Evolutionary conservation across 768 basidiomycete species (phyloP).

Genomic region (Lanmaoa rubissima): DNA sequence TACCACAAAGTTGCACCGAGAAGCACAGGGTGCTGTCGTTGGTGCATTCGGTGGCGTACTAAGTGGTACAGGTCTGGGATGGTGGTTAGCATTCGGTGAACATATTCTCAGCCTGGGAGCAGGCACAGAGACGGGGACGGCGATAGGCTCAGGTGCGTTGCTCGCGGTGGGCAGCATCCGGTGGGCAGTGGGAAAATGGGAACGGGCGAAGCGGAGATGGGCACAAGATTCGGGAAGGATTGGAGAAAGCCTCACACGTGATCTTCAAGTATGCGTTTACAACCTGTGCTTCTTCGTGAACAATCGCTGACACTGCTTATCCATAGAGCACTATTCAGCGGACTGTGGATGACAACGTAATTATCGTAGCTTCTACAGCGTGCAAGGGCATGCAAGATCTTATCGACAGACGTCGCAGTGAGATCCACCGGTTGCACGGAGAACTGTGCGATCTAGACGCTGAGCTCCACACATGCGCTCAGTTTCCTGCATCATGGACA

Average conservation of each 20-base stretch:
- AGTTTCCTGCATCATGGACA: constrained; percentile 9
- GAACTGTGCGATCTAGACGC: constrained; percentile 42
- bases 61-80: constrained; percentile 52
- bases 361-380: constrained; percentile 49
- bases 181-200: constrained; percentile 68
- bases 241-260: constrained; percentile 59
- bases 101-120: constrained; percentile 34
- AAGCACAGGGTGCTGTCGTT: constrained; percentile 57
- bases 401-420: constrained; percentile 40
- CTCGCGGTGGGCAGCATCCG: constrained; percentile 48
- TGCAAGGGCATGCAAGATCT: constrained; percentile 45
- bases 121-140: constrained; percentile 54
- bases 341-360: constrained; percentile 52
- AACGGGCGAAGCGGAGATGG: constrained; percentile 64
- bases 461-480: constrained; percentile 26
- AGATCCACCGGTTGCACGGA: constrained; percentile 43
- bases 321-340: constrained; percentile 45
- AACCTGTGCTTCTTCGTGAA: background rate
- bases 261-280: constrained; percentile 50
- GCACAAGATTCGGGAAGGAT: constrained; percentile 65
- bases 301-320: constrained; percentile 1
- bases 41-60: constrained; percentile 48
- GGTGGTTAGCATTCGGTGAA: constrained; percentile 48
- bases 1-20: constrained; percentile 58
- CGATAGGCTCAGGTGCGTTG: constrained; percentile 58